Evolutionary conservation across 371 early-diverging fungal genomes (phyloP).

Genomic region (Fennellomyces sp.): DNA sequence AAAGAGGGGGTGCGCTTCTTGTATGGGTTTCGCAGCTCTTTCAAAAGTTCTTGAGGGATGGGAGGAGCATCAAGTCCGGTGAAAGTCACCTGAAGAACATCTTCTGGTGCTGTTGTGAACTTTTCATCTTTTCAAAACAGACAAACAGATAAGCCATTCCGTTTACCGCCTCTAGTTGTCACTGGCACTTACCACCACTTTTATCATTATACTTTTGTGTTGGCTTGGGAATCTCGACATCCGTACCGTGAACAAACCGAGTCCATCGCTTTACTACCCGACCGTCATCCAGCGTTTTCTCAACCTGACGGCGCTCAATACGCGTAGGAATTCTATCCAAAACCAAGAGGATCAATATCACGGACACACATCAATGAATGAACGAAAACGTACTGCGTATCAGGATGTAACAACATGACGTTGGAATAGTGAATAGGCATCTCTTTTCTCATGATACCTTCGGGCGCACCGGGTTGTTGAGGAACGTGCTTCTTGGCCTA

Average conservation of each 20-base stretch:
- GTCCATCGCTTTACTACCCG: constrained; percentile 37
- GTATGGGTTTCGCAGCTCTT: constrained; percentile 45
- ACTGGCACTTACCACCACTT: constrained; percentile 21
- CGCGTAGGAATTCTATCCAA: constrained; percentile 36
- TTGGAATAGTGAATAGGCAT: constrained; percentile 54
- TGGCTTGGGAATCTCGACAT: constrained; percentile 51
- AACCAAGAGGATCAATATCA: not conserved
- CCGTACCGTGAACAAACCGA: constrained; percentile 49
- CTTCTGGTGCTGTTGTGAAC: constrained; percentile 41
- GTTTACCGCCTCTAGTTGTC: not conserved
- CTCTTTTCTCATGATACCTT: constrained; percentile 49
- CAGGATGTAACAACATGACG: constrained; percentile 53
- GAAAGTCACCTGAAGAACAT: constrained; percentile 35
- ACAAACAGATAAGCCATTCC: not conserved
- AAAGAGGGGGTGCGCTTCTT: constrained; percentile 19
- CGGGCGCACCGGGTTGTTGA: constrained; percentile 49
- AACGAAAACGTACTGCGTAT: constrained; percentile 48
- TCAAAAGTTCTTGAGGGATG: constrained; percentile 37
- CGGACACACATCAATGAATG: not conserved
- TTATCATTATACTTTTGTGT: constrained; percentile 38
- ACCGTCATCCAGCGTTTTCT: constrained; percentile 41
- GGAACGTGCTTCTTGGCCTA: constrained; percentile 55
- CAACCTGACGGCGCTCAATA: constrained; percentile 43
- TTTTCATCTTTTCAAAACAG: constrained; percentile 22
- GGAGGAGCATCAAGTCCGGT: constrained; percentile 26